These are phyloP conservation scores for Mortierella sp. DNA, from an alignment of 371 early-diverging fungal genomes.

Conservation along the genomic window DNA sequence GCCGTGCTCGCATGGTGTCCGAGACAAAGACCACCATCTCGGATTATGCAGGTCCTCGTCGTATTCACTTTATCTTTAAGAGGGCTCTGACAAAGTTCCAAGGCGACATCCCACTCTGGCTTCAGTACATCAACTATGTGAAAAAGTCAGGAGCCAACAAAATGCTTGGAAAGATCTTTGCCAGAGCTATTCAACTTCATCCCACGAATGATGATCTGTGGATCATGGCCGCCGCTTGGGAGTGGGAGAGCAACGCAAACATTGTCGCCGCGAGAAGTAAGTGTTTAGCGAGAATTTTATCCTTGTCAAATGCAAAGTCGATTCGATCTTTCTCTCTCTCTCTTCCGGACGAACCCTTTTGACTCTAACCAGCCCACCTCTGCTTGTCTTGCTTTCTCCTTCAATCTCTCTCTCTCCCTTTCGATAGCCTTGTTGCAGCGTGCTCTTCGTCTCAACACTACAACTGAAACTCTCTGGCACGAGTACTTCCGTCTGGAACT, in stretches of 20 bases:
- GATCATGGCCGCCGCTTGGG: conserved; percentile 92
- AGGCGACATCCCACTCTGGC: conserved; percentile 88
- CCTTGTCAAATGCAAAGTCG: too few species aligned
- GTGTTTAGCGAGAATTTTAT: not conserved
- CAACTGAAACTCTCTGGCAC: conserved; percentile 80
- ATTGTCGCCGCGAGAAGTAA: conserved; percentile 81
- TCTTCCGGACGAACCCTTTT: too few species aligned
- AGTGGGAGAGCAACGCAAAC: conserved; percentile 86
- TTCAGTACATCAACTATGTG: conserved; percentile 90
- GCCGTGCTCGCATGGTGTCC: conserved; percentile 74
- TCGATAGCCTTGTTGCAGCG: conserved; percentile 81
- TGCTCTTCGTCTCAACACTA: conserved; percentile 84
- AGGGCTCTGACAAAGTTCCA: conserved; percentile 83
- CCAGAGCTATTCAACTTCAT: conserved; percentile 86
- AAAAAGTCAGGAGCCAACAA: conserved; percentile 68
- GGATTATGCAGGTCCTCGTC: conserved; percentile 72
- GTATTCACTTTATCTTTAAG: conserved; percentile 83
- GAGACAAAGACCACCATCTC: conserved; percentile 51
- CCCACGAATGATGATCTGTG: conserved; percentile 85
- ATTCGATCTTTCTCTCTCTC: too few species aligned
- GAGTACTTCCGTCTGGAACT: conserved; percentile 95
- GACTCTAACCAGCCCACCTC: not conserved
- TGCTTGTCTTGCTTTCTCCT: conserved; percentile 1
- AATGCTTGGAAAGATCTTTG: conserved; percentile 70
- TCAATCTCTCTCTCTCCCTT: not conserved